These are phyloP conservation scores for Penicillium italicum DNA, from an alignment of 2,329 filamentous ascomycete species.

Conservation along the genomic window DNA sequence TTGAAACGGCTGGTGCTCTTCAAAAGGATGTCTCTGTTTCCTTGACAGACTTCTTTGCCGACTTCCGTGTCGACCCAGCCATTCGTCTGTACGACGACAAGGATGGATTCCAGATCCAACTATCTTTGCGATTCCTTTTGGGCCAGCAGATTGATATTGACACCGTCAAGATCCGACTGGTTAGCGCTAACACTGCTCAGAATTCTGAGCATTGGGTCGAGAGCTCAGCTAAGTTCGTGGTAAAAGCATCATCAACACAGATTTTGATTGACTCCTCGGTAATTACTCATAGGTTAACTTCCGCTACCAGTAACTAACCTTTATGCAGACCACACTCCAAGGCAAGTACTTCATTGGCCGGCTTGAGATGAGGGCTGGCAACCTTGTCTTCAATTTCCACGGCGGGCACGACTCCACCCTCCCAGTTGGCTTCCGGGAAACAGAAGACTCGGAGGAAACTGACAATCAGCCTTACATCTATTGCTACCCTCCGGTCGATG, in stretches of 20 bases:
- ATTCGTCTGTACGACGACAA: conserved; percentile 66
- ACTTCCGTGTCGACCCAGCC: conserved; percentile 63
- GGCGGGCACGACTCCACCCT: conserved; percentile 29
- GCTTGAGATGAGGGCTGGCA: conserved; percentile 55
- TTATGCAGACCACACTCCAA: conserved; percentile 44
- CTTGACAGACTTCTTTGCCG: conserved; percentile 69
- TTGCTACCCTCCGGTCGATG: conserved; percentile 67
- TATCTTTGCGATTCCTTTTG: conserved; percentile 69
- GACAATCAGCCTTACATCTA: conserved; percentile 61
- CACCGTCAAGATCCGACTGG: conserved; percentile 61
- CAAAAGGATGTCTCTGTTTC: conserved; percentile 64
- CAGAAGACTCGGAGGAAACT: conserved; percentile 29
- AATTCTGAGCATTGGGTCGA: conserved; percentile 66
- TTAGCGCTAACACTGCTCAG: conserved; percentile 47
- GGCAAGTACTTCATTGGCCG: conserved; percentile 74
- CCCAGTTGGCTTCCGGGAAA: conserved; percentile 36
- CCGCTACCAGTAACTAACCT: conserved; percentile 1
- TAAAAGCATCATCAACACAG: conserved; percentile 56
- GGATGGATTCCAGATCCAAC: conserved; percentile 69
- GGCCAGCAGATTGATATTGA: conserved; percentile 67
- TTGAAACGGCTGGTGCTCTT: conserved; percentile 49
- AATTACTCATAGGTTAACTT: conserved; percentile 20
- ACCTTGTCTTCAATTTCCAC: conserved; percentile 38
- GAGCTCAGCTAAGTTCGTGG: conserved; percentile 41
- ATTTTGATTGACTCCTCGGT: conserved; percentile 50